These are phyloP conservation scores for Haberlea rhodopensis DNA, from an alignment of 257 asterid genomes.

Conservation along the genomic window DNA sequence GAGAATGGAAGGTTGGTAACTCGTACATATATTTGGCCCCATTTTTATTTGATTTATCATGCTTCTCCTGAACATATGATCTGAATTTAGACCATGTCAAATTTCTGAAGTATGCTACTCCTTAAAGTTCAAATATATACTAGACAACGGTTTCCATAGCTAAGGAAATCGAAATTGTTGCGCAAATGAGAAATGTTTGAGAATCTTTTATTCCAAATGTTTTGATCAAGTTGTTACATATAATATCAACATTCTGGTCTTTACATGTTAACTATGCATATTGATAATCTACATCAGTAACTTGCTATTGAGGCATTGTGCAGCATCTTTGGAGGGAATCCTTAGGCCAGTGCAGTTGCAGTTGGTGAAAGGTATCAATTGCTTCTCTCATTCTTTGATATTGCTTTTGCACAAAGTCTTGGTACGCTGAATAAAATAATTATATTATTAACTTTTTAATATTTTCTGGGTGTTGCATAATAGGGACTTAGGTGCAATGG, in stretches of 20 bases:
- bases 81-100: background rate
- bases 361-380: conserved; percentile 74
- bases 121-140: background rate
- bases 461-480: background rate
- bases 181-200: background rate
- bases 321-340: conserved; percentile 98
- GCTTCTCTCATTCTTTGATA: background rate
- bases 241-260: conserved; percentile 4
- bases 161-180: background rate
- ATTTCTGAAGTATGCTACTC: background rate
- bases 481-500: background rate
- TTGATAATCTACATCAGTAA: conserved; percentile 1
- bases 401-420: background rate
- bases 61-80: background rate
- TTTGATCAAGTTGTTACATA: background rate
- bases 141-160: background rate
- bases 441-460: background rate
- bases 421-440: conserved; percentile 8
- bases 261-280: background rate
- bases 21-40: conserved; percentile 1
- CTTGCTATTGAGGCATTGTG: conserved; percentile 18
- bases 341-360: conserved; percentile 95
- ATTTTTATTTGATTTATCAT: background rate
- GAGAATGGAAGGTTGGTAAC: conserved; percentile 91
- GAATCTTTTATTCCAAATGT: background rate